Evolutionary conservation across 768 basidiomycete species (phyloP), one percentile per base, ranked within the genome.

Genomic region (Psilocybe cyanescens): DNA sequence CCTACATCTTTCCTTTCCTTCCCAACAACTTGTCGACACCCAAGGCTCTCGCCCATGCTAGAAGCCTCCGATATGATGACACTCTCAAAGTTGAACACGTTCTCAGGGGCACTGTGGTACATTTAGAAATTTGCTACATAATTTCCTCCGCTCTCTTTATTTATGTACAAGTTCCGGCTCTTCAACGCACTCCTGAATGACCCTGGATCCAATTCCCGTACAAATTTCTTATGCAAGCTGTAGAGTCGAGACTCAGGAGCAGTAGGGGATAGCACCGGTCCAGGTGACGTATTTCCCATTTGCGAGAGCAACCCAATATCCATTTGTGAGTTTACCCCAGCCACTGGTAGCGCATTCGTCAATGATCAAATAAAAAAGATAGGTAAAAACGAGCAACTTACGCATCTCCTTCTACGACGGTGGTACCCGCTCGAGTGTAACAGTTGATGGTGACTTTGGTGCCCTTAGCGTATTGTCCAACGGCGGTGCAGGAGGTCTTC

Each of bases 251-350:
- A 24, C 4, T 55, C 44, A 55, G 12, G 55, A 19, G 56, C 56
- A 60, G 17, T 60, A 60, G 5, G 54, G 55, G 35, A 61, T 61
- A 19, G 55, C 31, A 39, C 55, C 60, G 24, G 19, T 50, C 60
- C 60, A 61, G 49, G 60, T 50, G 31, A 61, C 48, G 28, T 57
- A 61, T 39, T 61, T 29, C 55, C 60, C 11, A 50, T 24, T 50
- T 6, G 60, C 46, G 12, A 61, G 35, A 11, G 60, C 60, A 12
- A 61, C 60, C 48, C 55, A 61, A 17, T 56, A 45, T 17, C 46
- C 48, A 24, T 61, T 61, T 30, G 60, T 61, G 16, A 61, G 55
- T 46, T 57, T 57, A 16, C 55, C 60, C 60, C 60, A 61, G 2
- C 60, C 60, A 12, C 55, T 61, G 29, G 24, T 24, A 2, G 11